Evolutionary conservation across 441 rosid genomes (phyloP), one percentile per base, ranked within the genome.

Genomic region (Bocquillonia castaneifolia): DNA sequence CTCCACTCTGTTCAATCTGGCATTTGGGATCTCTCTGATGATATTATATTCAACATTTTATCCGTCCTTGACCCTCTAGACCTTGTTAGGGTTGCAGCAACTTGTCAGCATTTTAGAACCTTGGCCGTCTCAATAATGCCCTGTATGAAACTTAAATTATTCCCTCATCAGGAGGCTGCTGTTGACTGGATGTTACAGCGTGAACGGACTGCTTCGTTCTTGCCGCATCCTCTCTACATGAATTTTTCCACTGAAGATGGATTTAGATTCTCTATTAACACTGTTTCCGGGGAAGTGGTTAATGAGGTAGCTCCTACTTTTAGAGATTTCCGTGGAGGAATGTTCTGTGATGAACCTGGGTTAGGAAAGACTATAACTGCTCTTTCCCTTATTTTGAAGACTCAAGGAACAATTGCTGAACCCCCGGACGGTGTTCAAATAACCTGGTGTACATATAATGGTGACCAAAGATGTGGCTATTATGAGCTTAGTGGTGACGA

Each of bases 281-380:
- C 81, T 75, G 86, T 89, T 77, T 77, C 90, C 76, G 97, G 98
- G 64, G 84, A 81, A 74, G 71, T 91, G 68, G 81, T 79, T 73
- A 68, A 83, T 69, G 97, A 83, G 67, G 64, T 66, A 50, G 86
- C 79, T 73, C 98, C 97, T 15, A 76, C 80, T 47, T 67, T 91
- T 28, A 83, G 75, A 76, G 98, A 91, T 81, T 93, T 93, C 66
- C 84, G 71, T 69, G 98, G 98, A 60, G 98, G 97, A 73, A 82
- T 93, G 96, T 89, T 93, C 77, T 93, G 98, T 74, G 98, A 93
- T 78, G 98, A 93, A 79, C 98, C 98, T 70, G 98, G 98, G 71
- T 79, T 93, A 64, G 98, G 98, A 74, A 93, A 93, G 82, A 93
- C 98, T 22, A 79, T 93, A 68, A 91, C 98, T 75, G 87, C 97